These are phyloP conservation scores for Mycocentrospora acerina DNA, from an alignment of 2,329 filamentous ascomycete genomes.

Conservation along the genomic window DNA sequence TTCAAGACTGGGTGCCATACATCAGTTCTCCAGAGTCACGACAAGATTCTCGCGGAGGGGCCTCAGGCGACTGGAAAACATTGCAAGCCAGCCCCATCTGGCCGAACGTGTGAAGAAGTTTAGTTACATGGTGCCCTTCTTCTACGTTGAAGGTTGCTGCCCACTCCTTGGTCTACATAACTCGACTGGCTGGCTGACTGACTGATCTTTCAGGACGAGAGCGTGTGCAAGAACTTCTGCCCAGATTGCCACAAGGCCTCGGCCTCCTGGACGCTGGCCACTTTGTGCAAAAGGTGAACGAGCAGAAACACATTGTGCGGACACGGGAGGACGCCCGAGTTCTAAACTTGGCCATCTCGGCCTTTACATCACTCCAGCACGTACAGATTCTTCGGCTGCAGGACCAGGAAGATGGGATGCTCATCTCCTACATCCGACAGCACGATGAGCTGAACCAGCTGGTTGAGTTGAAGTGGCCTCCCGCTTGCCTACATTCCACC, in stretches of 20 bases:
- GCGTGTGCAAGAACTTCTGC: slow-evolving; percentile 43
- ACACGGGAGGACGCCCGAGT: slow-evolving; percentile 54
- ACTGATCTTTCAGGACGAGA: slow-evolving; percentile 39
- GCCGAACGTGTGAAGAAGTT: slow-evolving; percentile 60
- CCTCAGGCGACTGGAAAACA: slow-evolving; percentile 51
- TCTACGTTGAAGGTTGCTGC: slow-evolving; percentile 55
- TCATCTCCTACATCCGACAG: slow-evolving; percentile 55
- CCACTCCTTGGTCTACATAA: not conserved
- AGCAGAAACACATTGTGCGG: slow-evolving; percentile 55
- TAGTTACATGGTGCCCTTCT: slow-evolving; percentile 61
- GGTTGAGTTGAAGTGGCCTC: slow-evolving; percentile 60
- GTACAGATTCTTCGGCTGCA: slow-evolving; percentile 65
- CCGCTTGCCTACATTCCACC: slow-evolving; percentile 63
- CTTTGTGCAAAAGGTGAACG: slow-evolving; percentile 49
- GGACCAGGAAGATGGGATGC: slow-evolving; percentile 58
- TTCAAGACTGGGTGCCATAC: slow-evolving; percentile 52
- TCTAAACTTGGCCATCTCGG: slow-evolving; percentile 56
- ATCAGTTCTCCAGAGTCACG: slow-evolving; percentile 55
- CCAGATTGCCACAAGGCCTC: slow-evolving; percentile 38
- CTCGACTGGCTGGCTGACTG: slow-evolving; percentile 14
- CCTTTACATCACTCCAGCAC: slow-evolving; percentile 63
- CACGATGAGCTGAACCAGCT: slow-evolving; percentile 49
- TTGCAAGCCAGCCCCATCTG: slow-evolving; percentile 53
- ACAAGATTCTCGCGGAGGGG: slow-evolving; percentile 54
- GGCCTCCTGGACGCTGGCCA: slow-evolving; percentile 43